Evolutionary conservation across 768 basidiomycete species (phyloP).

Genomic region (Tricholomella constricta): DNA sequence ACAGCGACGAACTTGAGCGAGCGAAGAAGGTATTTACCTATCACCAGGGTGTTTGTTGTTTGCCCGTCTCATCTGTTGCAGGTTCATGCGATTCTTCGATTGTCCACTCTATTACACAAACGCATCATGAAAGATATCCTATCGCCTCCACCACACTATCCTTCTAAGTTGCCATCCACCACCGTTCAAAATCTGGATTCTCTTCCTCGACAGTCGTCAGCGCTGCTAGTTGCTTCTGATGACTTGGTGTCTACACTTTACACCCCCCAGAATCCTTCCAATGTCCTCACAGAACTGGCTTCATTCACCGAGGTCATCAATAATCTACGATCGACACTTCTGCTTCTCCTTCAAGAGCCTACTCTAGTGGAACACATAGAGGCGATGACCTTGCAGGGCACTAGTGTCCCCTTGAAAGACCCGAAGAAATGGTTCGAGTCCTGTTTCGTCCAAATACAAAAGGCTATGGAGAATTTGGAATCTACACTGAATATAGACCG

Average conservation of each 20-base stretch:
- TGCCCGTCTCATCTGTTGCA: constrained; percentile 25
- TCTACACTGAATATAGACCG: constrained; percentile 23
- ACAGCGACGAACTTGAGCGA: constrained; percentile 51
- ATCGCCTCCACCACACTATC: constrained; percentile 21
- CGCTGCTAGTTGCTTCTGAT: constrained; percentile 57
- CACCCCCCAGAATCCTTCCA: constrained; percentile 53
- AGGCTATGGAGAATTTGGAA: constrained; percentile 33
- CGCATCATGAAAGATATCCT: constrained; percentile 57
- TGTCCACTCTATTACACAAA: constrained; percentile 64
- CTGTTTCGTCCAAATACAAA: constrained; percentile 65
- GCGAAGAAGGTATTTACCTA: constrained; percentile 53
- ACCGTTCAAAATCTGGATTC: constrained; percentile 44
- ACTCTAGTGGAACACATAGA: constrained; percentile 33
- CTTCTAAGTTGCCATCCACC: constrained; percentile 15
- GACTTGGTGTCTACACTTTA: constrained; percentile 71
- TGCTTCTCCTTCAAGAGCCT: constrained; percentile 22
- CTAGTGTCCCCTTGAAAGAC: constrained; percentile 29
- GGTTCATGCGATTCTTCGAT: constrained; percentile 62
- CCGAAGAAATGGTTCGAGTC: constrained; percentile 61
- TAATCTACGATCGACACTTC: constrained; percentile 34
- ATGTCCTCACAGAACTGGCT: constrained; percentile 41
- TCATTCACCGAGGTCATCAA: constrained; percentile 39
- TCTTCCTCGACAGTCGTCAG: constrained; percentile 51
- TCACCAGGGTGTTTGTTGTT: background rate
- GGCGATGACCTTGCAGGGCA: constrained; percentile 19